Percentiles rank a stretch among this genome's conserved stretches.
phyloP scores from a whole-genome alignment of 2,329 filamentous ascomycete genomes.

The Fusarium vanettenii region DNA sequence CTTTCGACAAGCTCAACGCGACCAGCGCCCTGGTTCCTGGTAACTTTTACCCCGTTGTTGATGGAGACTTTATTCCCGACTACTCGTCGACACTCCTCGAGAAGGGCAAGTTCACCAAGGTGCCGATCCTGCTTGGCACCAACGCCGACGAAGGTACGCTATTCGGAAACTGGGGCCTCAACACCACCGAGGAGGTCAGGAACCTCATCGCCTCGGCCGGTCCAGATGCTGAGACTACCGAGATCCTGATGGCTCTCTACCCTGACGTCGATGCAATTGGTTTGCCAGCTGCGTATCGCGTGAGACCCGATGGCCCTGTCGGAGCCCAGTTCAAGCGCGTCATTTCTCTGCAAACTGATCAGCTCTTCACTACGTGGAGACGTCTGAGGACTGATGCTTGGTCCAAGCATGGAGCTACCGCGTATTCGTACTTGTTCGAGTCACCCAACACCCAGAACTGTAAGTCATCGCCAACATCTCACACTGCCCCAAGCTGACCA shows the following conservation, averaged over 20 bases:
- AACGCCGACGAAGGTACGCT: constrained; percentile 74
- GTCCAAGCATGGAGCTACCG: constrained; percentile 59
- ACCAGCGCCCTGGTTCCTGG: constrained; percentile 22
- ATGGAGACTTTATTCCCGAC: constrained; percentile 54
- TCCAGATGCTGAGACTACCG: constrained; percentile 14
- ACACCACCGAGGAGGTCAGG: constrained; percentile 19
- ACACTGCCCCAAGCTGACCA: neutral
- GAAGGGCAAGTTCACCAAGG: constrained; percentile 69
- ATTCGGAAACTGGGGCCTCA: constrained; percentile 61
- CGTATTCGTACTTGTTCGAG: constrained; percentile 66
- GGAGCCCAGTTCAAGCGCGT: constrained; percentile 62
- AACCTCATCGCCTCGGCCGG: constrained; percentile 6
- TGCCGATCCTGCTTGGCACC: constrained; percentile 71
- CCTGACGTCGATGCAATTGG: constrained; percentile 38
- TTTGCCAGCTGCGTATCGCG: constrained; percentile 26
- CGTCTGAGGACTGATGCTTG: constrained; percentile 65
- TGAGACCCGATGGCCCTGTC: constrained; percentile 18
- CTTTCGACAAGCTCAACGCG: constrained; percentile 35
- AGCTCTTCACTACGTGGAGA: constrained; percentile 64
- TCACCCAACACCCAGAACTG: constrained; percentile 40
- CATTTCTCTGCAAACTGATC: constrained; percentile 64
- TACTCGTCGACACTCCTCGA: constrained; percentile 63
- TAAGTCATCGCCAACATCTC: neutral
- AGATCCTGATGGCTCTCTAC: constrained; percentile 32
- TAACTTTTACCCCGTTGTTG: constrained; percentile 39